Conservation (phyloP, 768 basidiomycete genomes). For the Pisolithus albus region DNA sequence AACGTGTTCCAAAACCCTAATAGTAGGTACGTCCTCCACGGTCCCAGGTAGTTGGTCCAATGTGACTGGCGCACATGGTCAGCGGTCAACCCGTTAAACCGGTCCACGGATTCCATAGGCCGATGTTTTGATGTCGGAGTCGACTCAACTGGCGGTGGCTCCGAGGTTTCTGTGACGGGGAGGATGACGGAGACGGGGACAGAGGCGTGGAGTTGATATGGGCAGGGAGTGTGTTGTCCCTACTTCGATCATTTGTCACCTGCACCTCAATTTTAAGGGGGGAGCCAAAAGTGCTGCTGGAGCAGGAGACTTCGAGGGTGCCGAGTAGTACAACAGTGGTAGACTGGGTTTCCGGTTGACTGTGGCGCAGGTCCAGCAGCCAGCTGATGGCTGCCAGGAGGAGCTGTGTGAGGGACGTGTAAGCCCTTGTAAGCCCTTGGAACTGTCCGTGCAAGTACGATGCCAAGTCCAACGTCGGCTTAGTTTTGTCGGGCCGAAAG, state of each 20-base stretch:
- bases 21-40: too few species aligned
- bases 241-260: slow-evolving; percentile 82
- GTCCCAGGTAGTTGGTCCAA: too few species aligned
- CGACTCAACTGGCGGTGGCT: slow-evolving; percentile 9
- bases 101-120: slow-evolving; percentile 79
- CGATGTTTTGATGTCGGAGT: slow-evolving; percentile 26
- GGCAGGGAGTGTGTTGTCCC: slow-evolving; percentile 59
- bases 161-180: not conserved
- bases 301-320: slow-evolving; percentile 43
- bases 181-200: slow-evolving; percentile 19
- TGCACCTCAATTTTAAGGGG: too few species aligned
- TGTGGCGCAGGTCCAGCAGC: slow-evolving; percentile 37
- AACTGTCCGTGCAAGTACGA: too few species aligned
- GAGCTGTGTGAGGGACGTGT: too few species aligned
- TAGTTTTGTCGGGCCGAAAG: too few species aligned
- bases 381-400: too few species aligned
- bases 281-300: too few species aligned
- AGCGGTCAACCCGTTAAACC: slow-evolving; percentile 84
- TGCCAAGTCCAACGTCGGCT: too few species aligned
- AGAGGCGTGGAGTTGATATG: slow-evolving; percentile 55
- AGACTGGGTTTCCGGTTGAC: slow-evolving; percentile 27
- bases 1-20: too few species aligned
- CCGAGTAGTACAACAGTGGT: slow-evolving; percentile 18
- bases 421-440: too few species aligned
- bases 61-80: slow-evolving; percentile 44